phyloP scores from a whole-genome alignment of 1,284 basidiomycete species.

The Leccinum subspadiceum region DNA sequence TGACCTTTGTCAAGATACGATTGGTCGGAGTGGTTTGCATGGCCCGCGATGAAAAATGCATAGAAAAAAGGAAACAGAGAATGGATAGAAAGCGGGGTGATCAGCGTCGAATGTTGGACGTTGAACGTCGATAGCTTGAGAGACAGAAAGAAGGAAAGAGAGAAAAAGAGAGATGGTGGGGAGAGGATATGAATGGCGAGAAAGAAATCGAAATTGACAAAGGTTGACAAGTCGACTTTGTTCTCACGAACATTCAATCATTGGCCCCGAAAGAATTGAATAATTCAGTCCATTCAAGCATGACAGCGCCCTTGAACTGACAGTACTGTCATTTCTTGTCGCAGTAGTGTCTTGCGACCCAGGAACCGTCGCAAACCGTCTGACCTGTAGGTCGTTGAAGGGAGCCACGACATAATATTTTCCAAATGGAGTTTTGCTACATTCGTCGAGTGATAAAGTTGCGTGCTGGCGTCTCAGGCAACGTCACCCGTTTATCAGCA shows the following conservation, averaged over 20 bases:
- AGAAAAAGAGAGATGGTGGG: neutral
- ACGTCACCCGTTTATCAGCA: neutral
- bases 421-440: neutral
- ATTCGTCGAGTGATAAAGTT: neutral
- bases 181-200: neutral
- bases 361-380: neutral
- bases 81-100: neutral
- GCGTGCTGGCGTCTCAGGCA: neutral
- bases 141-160: neutral
- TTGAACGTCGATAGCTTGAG: conserved; percentile 1
- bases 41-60: neutral
- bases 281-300: neutral
- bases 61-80: neutral
- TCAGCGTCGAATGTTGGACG: neutral
- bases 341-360: neutral
- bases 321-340: neutral
- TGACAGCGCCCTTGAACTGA: neutral
- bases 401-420: neutral
- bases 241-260: conserved; percentile 4
- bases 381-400: neutral
- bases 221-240: neutral
- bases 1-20: conserved; percentile 20
- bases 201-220: neutral
- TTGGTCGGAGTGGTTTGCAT: conserved; percentile 14
- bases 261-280: neutral